Conservation (phyloP, 2,329 filamentous ascomycete genomes). For the Exophiala calicioides region DNA sequence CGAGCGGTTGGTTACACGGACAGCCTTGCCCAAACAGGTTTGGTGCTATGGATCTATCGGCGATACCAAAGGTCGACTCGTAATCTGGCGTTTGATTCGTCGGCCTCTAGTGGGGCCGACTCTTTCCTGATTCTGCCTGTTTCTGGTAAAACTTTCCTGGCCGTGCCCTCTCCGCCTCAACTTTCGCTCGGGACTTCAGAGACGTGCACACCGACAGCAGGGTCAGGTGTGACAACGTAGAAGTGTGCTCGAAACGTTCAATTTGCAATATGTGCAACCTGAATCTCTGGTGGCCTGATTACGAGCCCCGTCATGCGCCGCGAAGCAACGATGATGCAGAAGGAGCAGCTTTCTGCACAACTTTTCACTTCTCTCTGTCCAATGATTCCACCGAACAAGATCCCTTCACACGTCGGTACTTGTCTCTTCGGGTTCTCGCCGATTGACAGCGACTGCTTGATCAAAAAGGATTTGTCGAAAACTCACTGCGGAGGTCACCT, state of each 20-base stretch:
- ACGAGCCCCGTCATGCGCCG: constrained; percentile 3
- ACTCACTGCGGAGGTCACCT: neutral
- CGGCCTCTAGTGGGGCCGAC: neutral
- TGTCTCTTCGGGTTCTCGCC: constrained; percentile 7
- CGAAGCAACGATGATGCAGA: constrained; percentile 6
- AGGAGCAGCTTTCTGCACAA: neutral
- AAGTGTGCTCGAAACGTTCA: neutral
- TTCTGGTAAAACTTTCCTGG: constrained; percentile 26
- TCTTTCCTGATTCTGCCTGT: constrained; percentile 16
- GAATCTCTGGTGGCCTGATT: neutral
- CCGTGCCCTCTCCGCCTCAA: neutral
- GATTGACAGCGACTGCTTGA: constrained; percentile 6
- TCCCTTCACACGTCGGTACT: constrained; percentile 8
- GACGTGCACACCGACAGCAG: neutral
- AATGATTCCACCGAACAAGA: constrained; percentile 1
- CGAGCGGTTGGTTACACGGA: constrained; percentile 23
- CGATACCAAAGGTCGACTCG: constrained; percentile 1
- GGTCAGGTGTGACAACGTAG: neutral
- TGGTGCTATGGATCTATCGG: constrained; percentile 1
- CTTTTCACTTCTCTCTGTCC: neutral
- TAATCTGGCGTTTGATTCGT: constrained; percentile 9
- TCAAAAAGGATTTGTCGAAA: neutral
- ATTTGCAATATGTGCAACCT: neutral
- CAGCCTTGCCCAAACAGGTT: constrained; percentile 23
- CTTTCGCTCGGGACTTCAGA: neutral